Percentiles rank a stretch among this genome's conserved stretches.
phyloP scores from a whole-genome alignment of 768 basidiomycete species.

The Termitomyces sp. region DNA sequence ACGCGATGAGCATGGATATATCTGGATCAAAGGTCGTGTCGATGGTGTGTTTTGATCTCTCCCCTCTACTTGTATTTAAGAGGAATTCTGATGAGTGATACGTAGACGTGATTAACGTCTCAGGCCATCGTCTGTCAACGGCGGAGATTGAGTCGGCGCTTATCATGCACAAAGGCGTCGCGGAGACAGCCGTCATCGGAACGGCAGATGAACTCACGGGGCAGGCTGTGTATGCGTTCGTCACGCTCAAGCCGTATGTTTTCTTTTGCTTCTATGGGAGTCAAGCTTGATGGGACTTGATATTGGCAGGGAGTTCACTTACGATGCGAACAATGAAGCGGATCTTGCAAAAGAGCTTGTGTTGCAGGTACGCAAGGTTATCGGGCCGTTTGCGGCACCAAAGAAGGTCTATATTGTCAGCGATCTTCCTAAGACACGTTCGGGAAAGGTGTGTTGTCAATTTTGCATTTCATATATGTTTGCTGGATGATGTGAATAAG shows the following conservation, averaged over 20 bases:
- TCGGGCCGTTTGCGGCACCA: conserved; percentile 96
- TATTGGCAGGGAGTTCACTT: conserved; percentile 60
- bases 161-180: conserved; percentile 91
- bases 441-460: conserved; percentile 67
- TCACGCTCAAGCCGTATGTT: conserved; percentile 87
- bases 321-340: conserved; percentile 63
- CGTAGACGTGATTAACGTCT: conserved; percentile 93
- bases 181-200: conserved; percentile 93
- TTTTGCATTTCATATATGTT: not conserved
- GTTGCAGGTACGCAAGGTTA: conserved; percentile 94
- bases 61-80: not conserved
- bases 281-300: not conserved
- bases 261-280: not conserved
- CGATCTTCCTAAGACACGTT: conserved; percentile 92
- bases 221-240: conserved; percentile 92
- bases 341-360: conserved; percentile 80
- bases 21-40: conserved; percentile 97
- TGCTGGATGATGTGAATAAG: conserved; percentile 16
- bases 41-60: conserved; percentile 58
- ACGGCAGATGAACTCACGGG: conserved; percentile 84
- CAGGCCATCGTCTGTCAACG: conserved; percentile 93
- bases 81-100: not conserved
- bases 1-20: conserved; percentile 92
- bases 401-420: conserved; percentile 83
- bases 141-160: conserved; percentile 98